Conservation (phyloP, 2,329 filamentous ascomycete genomes). For the Pseudocercospora musae region DNA sequence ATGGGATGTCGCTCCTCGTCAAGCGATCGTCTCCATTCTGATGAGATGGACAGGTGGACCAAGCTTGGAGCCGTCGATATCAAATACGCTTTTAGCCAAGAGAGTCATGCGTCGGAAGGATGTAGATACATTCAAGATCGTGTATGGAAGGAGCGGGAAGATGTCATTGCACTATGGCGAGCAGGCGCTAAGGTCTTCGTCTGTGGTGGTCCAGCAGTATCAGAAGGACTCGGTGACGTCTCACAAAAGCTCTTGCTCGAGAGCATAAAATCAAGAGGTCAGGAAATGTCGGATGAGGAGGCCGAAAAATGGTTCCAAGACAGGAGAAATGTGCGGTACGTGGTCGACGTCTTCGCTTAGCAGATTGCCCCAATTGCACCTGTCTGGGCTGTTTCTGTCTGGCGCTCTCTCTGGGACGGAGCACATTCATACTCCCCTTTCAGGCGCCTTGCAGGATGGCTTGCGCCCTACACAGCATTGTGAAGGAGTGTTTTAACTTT, state of each 20-base stretch:
- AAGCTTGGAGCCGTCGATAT: conserved; percentile 40
- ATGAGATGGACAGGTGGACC: conserved; percentile 60
- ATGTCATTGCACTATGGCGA: not conserved
- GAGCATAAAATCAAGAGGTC: not conserved
- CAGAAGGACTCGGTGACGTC: not conserved
- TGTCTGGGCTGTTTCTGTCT: too few species aligned
- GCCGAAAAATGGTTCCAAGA: not conserved
- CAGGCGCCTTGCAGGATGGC: too few species aligned
- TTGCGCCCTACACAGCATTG: too few species aligned
- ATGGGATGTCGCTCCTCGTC: conserved; percentile 58
- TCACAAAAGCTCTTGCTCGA: not conserved
- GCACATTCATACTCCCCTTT: too few species aligned
- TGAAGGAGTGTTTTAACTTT: too few species aligned
- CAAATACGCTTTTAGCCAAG: not conserved
- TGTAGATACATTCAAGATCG: not conserved
- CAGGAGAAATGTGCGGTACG: not conserved
- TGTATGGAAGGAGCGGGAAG: not conserved
- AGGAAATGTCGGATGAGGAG: not conserved
- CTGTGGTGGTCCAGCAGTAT: not conserved
- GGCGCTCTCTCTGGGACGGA: too few species aligned
- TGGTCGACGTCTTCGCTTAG: not conserved
- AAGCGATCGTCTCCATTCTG: conserved; percentile 59
- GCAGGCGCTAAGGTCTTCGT: not conserved
- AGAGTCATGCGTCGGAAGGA: not conserved
- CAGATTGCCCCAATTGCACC: not conserved